Percentiles rank a stretch among this genome's conserved stretches.
Evolutionary conservation across 371 early-diverging fungal genomes (phyloP).

Genomic region (Apophysomyces ossiformis): DNA sequence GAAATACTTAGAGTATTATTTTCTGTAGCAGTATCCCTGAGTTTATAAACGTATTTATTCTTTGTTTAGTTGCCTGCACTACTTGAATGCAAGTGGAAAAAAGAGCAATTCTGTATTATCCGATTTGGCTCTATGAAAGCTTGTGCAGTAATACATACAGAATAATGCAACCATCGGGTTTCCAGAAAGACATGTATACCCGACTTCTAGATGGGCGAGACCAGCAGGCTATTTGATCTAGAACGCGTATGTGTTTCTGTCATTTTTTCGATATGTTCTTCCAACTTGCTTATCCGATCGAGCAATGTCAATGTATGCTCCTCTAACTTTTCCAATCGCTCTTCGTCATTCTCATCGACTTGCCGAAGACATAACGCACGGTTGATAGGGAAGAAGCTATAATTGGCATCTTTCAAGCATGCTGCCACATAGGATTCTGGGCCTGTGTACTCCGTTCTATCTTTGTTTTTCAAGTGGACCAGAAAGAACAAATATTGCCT

Average conservation of each 20-base stretch:
- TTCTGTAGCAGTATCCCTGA: neutral
- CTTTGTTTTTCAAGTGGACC: slow-evolving; percentile 60
- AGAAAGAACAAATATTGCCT: slow-evolving; percentile 64
- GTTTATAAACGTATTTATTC: neutral
- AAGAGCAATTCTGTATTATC: neutral
- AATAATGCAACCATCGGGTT: neutral
- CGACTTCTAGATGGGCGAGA: slow-evolving; percentile 39
- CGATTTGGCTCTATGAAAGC: neutral
- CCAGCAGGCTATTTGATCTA: slow-evolving; percentile 39
- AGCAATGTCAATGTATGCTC: slow-evolving; percentile 35
- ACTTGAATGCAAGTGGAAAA: too few relatives aligned
- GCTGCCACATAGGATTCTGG: slow-evolving; percentile 60
- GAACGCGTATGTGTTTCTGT: slow-evolving; percentile 30
- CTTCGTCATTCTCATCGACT: slow-evolving; percentile 35
- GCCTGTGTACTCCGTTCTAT: slow-evolving; percentile 60
- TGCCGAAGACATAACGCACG: slow-evolving; percentile 51
- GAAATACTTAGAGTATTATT: neutral
- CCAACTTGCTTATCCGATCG: slow-evolving; percentile 29
- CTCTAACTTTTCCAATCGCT: slow-evolving; percentile 43
- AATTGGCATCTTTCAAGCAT: slow-evolving; percentile 48
- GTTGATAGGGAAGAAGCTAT: slow-evolving; percentile 61
- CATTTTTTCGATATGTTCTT: slow-evolving; percentile 37
- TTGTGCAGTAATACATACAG: neutral
- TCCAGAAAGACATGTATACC: neutral
- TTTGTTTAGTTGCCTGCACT: too few relatives aligned